Conservation (phyloP, 441 rosid species). For the Rhodomyrtus psidioides region DNA sequence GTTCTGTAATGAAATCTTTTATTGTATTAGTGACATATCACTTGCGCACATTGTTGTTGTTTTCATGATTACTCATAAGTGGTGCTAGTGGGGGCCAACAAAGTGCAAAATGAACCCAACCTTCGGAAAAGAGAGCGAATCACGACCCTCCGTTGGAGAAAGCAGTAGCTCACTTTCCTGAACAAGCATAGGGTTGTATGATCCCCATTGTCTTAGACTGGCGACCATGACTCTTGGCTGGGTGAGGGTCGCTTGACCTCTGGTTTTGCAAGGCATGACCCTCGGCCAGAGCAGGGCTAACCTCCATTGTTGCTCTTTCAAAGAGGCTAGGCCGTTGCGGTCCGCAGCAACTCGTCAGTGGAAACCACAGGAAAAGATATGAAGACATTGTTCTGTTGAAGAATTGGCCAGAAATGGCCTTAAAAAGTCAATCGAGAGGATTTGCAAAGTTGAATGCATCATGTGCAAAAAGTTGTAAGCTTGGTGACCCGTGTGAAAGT, state of each 20-base stretch:
- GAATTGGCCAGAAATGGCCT: background rate
- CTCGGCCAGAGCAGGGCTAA: background rate
- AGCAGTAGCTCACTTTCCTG: background rate
- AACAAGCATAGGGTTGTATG: background rate
- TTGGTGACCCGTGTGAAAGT: background rate
- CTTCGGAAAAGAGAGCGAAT: background rate
- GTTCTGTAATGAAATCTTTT: background rate
- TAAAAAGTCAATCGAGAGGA: background rate
- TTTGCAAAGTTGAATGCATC: background rate
- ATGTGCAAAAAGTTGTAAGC: background rate
- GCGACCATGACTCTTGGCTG: background rate
- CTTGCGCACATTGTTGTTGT: background rate
- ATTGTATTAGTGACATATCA: background rate
- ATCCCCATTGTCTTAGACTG: background rate
- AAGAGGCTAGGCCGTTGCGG: background rate
- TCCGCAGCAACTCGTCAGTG: background rate
- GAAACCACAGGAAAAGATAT: background rate
- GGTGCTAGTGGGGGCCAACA: background rate
- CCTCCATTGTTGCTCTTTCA: background rate
- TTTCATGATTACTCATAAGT: background rate
- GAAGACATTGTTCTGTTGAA: background rate
- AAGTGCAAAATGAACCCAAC: background rate
- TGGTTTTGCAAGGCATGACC: background rate
- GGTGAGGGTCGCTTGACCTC: background rate
- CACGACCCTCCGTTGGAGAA: background rate